These are phyloP conservation scores for Mitragyna speciosa DNA, from an alignment of 257 asterid species.

Conservation along the genomic window DNA sequence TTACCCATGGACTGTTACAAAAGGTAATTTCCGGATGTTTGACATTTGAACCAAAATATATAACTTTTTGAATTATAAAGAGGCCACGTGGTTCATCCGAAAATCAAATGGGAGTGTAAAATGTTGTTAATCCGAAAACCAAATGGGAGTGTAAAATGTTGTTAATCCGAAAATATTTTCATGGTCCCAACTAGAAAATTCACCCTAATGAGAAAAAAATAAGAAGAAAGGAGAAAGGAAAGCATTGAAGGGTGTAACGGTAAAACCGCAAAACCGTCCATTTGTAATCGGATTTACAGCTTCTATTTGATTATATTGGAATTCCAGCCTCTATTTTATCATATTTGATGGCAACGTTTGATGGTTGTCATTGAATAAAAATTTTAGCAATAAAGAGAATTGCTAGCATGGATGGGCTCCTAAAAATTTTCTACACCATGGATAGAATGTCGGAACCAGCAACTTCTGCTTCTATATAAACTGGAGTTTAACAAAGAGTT, in stretches of 20 bases:
- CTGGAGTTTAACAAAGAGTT: not conserved
- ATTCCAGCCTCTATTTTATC: not conserved
- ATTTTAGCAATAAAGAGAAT: not conserved
- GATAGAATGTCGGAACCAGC: constrained; percentile 25
- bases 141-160: too few species aligned
- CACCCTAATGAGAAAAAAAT: too few species aligned
- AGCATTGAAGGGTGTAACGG: not conserved
- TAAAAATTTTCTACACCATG: constrained; percentile 19
- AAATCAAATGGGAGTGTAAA: too few species aligned
- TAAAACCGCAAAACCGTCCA: not conserved
- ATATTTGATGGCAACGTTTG: not conserved
- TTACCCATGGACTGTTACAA: too few species aligned
- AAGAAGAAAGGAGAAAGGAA: not conserved
- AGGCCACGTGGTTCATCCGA: too few species aligned
- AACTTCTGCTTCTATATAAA: constrained; percentile 20
- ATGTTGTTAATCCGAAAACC: too few species aligned
- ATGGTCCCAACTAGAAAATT: not conserved
- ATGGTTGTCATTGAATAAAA: not conserved
- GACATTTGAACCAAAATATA: too few species aligned
- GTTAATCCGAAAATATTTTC: too few species aligned
- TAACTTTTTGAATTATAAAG: too few species aligned
- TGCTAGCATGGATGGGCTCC: constrained; percentile 16
- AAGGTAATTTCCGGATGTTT: too few species aligned
- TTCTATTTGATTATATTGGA: not conserved
- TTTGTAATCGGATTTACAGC: not conserved